Evolutionary conservation across 495 filamentous ascomycete species (phyloP), one percentile per base, ranked within the genome.

Genomic region (Beverwykella pulmonaria): DNA sequence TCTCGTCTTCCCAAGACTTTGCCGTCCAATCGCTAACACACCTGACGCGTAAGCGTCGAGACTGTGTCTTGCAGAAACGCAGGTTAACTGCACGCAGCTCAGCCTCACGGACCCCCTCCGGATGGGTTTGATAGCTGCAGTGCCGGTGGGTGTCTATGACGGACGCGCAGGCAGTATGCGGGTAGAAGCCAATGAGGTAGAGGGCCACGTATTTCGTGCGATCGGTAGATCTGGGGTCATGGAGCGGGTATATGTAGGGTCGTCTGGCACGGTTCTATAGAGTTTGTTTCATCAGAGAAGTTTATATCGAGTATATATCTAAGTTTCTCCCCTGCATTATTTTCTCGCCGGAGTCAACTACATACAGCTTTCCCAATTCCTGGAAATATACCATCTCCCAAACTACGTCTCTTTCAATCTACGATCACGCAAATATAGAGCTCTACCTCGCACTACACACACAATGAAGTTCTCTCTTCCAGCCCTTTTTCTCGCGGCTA

Each of bases 21-120:
- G 2, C 29, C 23, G 25, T 20, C 20, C 7, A 32, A 22, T 30
- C 27, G 19, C n/a, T 10, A 1, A 34, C 8, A 54, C 12, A n/a
- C n/a, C 27, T n/a, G 54, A 54, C 61, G 65, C 65, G 65, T 68
- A 47, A 63, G 32, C 61, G 20, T 27, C 50, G 7, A 10, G 32
- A 0, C n/a, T 30, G 17, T 39, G 12, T 29, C 44, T 25, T 26
- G 17, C 10, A 44, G 23, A 27, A 26, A 14, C 7, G 46, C 19
- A 39, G 58, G n/a, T 3, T 7, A 27, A 34, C n/a, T 1, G 48
- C 22, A 22, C n/a, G 20, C 12, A 23, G 25, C 59, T 65, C 60
- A 60, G 55, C 60, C 60, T 64, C 48, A 48, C 67, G 67, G 67
- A 34, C 53, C 67, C 67, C 67, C 67, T 60, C 53, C 67, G 60